These are phyloP conservation scores for Asparagopsis taxiformis DNA, from an alignment of 31 red algal species.

Conservation along the genomic window DNA sequence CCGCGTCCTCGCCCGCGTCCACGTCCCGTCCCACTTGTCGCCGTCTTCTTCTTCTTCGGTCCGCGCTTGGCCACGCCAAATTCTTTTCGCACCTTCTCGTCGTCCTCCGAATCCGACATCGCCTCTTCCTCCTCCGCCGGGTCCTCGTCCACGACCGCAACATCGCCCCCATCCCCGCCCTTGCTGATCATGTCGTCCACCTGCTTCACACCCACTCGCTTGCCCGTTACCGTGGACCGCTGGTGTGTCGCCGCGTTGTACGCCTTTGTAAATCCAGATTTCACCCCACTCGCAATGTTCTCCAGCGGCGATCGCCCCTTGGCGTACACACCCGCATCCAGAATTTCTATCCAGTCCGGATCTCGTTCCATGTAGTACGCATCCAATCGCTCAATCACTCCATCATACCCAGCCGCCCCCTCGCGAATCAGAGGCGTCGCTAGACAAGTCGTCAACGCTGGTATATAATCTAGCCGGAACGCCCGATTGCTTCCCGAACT, in stretches of 20 bases:
- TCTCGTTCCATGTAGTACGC: constrained; percentile 78
- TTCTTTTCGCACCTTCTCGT: constrained; percentile 20
- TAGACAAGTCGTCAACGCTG: constrained; percentile 54
- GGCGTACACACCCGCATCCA: constrained; percentile 49
- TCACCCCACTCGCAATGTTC: constrained; percentile 24
- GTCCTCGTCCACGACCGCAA: constrained; percentile 30
- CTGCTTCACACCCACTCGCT: constrained; percentile 52
- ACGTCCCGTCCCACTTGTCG: not conserved
- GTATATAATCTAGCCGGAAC: constrained; percentile 85
- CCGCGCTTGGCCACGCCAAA: constrained; percentile 19
- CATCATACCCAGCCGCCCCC: constrained; percentile 49
- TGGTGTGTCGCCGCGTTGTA: constrained; percentile 37
- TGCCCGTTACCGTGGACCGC: constrained; percentile 56
- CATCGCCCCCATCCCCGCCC: constrained; percentile 40
- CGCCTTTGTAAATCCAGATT: constrained; percentile 41
- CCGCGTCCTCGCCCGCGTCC: not conserved
- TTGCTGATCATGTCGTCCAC: constrained; percentile 18
- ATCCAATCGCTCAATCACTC: constrained; percentile 63
- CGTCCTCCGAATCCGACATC: too few species aligned
- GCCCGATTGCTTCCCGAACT: constrained; percentile 46
- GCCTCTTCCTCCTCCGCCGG: constrained; percentile 31
- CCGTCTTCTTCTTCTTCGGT: constrained; percentile 23
- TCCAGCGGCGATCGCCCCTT: constrained; percentile 49
- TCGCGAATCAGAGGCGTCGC: constrained; percentile 55
- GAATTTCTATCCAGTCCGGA: constrained; percentile 68